Percentiles rank a stretch among this genome's conserved stretches.
phyloP scores from a whole-genome alignment of 176 grass and related monocot genomes.

The Areca catechu region DNA sequence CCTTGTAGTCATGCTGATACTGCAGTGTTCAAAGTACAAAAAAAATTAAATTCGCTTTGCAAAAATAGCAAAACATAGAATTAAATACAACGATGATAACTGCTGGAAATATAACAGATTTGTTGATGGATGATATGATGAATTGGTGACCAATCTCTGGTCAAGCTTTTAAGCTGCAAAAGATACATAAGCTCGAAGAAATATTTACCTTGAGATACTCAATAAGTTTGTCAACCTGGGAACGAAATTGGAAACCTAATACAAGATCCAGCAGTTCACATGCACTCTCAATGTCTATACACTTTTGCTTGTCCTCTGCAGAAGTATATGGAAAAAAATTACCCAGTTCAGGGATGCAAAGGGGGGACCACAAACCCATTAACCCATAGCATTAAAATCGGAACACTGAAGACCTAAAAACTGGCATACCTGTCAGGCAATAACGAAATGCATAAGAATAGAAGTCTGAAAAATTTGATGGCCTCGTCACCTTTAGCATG shows the following conservation, averaged over 20 bases:
- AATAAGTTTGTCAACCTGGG: constrained; percentile 72
- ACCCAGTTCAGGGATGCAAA: too few relatives aligned
- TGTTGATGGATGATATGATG: too few relatives aligned
- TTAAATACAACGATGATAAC: neutral
- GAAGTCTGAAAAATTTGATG: constrained; percentile 85
- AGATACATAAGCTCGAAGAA: neutral
- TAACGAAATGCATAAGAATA: constrained; percentile 87
- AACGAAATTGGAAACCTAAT: constrained; percentile 60
- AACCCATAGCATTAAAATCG: too few relatives aligned
- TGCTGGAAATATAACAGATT: constrained; percentile 3
- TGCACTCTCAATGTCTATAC: constrained; percentile 81
- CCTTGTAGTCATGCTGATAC: constrained; percentile 97
- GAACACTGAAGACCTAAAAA: constrained; percentile 6
- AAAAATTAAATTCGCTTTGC: too few relatives aligned
- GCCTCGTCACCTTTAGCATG: constrained; percentile 66
- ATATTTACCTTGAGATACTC: constrained; percentile 78
- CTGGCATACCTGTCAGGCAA: constrained; percentile 83
- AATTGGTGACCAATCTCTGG: too few relatives aligned
- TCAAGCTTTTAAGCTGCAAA: too few relatives aligned
- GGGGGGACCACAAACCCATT: too few relatives aligned
- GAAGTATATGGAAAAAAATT: too few relatives aligned
- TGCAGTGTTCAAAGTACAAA: constrained; percentile 24
- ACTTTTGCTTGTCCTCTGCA: constrained; percentile 95
- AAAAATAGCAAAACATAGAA: constrained; percentile 1
- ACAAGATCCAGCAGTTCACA: constrained; percentile 88